Conservation (phyloP, 2,329 filamentous ascomycete species). For the Ophiostoma perfectum region DNA sequence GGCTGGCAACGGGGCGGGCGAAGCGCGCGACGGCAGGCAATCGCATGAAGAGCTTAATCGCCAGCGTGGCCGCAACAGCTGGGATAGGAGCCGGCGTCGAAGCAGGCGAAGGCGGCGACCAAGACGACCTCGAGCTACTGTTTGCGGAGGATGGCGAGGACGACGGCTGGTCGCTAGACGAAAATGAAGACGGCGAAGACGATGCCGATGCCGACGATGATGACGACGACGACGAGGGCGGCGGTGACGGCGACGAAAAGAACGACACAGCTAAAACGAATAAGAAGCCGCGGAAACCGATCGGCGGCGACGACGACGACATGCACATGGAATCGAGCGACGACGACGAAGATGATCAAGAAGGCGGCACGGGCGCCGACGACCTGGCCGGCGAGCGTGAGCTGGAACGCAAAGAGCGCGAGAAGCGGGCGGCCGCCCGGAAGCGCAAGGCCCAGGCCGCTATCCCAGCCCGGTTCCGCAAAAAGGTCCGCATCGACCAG, state of each 20-base stretch:
- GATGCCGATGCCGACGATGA: constrained; percentile 74
- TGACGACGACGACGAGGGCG: constrained; percentile 44
- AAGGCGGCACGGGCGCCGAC: constrained; percentile 45
- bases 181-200: constrained; percentile 61
- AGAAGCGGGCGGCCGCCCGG: constrained; percentile 59
- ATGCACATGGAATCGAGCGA: constrained; percentile 81
- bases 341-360: constrained; percentile 74
- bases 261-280: constrained; percentile 47
- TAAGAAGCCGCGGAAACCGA: neutral
- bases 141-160: constrained; percentile 69
- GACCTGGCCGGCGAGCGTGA: constrained; percentile 85
- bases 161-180: constrained; percentile 66
- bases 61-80: constrained; percentile 53
- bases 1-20: constrained; percentile 66
- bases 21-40: constrained; percentile 80
- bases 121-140: constrained; percentile 64
- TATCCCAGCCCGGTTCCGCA: constrained; percentile 64
- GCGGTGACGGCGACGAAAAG: constrained; percentile 56
- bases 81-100: constrained; percentile 7
- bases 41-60: constrained; percentile 71
- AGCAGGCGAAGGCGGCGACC: constrained; percentile 32
- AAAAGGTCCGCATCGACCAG: constrained; percentile 64
- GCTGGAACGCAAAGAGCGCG: constrained; percentile 68
- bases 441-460: constrained; percentile 78
- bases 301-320: constrained; percentile 63